phyloP scores from a whole-genome alignment of 2,329 filamentous ascomycete genomes.

The Neophaeococcomyces mojaviensis region DNA sequence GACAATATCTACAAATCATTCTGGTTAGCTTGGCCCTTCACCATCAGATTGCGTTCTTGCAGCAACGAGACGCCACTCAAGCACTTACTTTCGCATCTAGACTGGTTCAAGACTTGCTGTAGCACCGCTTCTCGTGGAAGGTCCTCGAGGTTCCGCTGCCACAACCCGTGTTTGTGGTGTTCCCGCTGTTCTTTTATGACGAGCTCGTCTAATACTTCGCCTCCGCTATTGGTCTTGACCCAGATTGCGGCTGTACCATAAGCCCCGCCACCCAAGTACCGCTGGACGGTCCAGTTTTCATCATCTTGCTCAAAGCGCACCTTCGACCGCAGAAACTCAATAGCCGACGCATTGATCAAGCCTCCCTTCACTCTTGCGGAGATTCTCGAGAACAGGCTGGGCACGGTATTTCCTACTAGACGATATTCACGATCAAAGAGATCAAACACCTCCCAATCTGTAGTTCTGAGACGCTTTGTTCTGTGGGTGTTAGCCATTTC shows the following conservation, averaged over 20 bases:
- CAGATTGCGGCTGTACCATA: slow-evolving; percentile 16
- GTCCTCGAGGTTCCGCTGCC: too few relatives aligned
- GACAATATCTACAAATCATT: slow-evolving; percentile 8
- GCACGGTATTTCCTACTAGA: too few relatives aligned
- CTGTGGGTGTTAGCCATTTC: too few relatives aligned
- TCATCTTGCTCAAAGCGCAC: slow-evolving; percentile 1
- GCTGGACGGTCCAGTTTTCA: slow-evolving; percentile 14
- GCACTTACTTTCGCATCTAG: background rate
- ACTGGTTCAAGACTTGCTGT: background rate
- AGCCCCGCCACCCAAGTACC: slow-evolving; percentile 13
- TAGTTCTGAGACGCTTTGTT: too few relatives aligned
- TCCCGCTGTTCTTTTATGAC: slow-evolving; percentile 11
- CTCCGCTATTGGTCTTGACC: slow-evolving; percentile 12
- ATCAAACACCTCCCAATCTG: too few relatives aligned
- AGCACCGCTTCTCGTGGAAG: background rate
- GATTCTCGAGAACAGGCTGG: too few relatives aligned
- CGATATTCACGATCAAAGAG: too few relatives aligned
- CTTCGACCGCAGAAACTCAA: too few relatives aligned
- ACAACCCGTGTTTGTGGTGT: background rate
- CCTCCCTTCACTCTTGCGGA: too few relatives aligned
- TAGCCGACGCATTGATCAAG: too few relatives aligned
- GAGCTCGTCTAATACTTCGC: slow-evolving; percentile 13
- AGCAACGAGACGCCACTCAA: background rate
- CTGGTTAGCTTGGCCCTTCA: slow-evolving; percentile 11
- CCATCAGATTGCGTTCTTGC: background rate